Evolutionary conservation across 2,329 filamentous ascomycete genomes (phyloP).

Genomic region (Phialophora chinensis): DNA sequence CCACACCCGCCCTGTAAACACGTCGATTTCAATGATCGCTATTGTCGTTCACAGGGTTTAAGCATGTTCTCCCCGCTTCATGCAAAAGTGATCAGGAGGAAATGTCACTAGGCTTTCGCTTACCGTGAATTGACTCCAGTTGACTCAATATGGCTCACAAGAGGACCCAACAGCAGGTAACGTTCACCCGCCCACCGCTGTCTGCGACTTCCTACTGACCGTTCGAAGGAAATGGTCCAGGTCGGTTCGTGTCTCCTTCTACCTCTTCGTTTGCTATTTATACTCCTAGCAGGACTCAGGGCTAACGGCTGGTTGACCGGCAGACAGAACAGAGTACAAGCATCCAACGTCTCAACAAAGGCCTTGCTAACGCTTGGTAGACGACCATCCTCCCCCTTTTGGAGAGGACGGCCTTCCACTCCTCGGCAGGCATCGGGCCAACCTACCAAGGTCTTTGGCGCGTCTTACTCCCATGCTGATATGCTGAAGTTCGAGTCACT

Average conservation of each 20-base stretch:
- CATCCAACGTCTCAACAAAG: conserved; percentile 12
- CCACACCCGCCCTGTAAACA: conserved; percentile 14
- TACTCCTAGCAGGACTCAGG: not conserved
- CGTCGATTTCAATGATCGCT: not conserved
- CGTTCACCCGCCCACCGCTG: conserved; percentile 39
- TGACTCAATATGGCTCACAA: conserved; percentile 58
- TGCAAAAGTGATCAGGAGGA: conserved; percentile 33
- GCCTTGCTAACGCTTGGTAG: conserved; percentile 43
- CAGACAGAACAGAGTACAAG: conserved; percentile 51
- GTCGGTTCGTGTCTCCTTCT: conserved; percentile 75
- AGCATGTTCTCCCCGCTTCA: conserved; percentile 37
- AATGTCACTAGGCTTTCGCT: conserved; percentile 23
- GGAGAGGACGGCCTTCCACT: conserved; percentile 67
- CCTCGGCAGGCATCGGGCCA: conserved; percentile 62
- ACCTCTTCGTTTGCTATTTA: conserved; percentile 5
- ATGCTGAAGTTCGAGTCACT: conserved; percentile 84
- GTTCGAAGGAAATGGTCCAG: conserved; percentile 93
- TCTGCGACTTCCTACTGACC: conserved; percentile 18
- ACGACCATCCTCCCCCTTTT: conserved; percentile 88
- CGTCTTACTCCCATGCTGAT: conserved; percentile 94
- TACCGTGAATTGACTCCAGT: conserved; percentile 6
- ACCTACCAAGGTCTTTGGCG: conserved; percentile 80
- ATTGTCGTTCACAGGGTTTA: not conserved
- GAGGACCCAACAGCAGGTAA: conserved; percentile 75
- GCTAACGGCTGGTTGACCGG: conserved; percentile 26